Percentiles rank a stretch among this genome's conserved stretches.
Conservation (phyloP, 2,329 filamentous ascomycete genomes). For the Hysterium pulicare region DNA sequence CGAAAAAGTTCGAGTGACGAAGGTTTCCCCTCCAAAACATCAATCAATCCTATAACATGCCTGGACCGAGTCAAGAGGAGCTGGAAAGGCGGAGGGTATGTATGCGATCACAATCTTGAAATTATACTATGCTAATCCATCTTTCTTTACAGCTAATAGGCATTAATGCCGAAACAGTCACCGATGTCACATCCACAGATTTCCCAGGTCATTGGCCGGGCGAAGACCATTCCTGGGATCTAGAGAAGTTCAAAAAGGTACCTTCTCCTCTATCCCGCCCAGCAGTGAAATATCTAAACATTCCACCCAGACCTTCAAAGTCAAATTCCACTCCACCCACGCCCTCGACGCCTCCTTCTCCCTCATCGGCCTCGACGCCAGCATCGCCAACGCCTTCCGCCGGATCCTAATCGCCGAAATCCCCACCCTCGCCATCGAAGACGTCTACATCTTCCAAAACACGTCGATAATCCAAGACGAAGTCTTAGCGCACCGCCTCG, state of each 20-base stretch:
- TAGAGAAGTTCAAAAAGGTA: slow-evolving; percentile 66
- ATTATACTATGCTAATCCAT: slow-evolving; percentile 9
- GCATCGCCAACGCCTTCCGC: slow-evolving; percentile 94
- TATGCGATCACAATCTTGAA: slow-evolving; percentile 12
- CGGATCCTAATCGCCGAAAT: slow-evolving; percentile 94
- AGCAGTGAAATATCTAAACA: not conserved
- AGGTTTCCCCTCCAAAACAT: not conserved
- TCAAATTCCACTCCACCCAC: slow-evolving; percentile 83
- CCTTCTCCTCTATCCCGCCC: slow-evolving; percentile 1
- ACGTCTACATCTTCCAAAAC: slow-evolving; percentile 91
- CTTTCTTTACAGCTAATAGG: slow-evolving; percentile 64
- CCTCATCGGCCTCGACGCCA: slow-evolving; percentile 84
- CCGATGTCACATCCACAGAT: slow-evolving; percentile 83
- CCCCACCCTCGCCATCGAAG: slow-evolving; percentile 89
- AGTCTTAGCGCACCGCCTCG: slow-evolving; percentile 85
- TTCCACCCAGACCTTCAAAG: slow-evolving; percentile 60
- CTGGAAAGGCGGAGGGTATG: slow-evolving; percentile 60
- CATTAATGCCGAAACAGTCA: slow-evolving; percentile 86
- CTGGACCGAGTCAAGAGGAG: slow-evolving; percentile 46
- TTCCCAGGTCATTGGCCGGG: slow-evolving; percentile 88
- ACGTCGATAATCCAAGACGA: slow-evolving; percentile 98
- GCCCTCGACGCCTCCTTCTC: slow-evolving; percentile 80
- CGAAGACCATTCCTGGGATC: slow-evolving; percentile 78
- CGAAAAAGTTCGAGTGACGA: slow-evolving; percentile 1
- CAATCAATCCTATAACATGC: not conserved